These are phyloP conservation scores for Synchytrium microbalum DNA, from an alignment of 371 early-diverging fungal genomes.

Conservation along the genomic window DNA sequence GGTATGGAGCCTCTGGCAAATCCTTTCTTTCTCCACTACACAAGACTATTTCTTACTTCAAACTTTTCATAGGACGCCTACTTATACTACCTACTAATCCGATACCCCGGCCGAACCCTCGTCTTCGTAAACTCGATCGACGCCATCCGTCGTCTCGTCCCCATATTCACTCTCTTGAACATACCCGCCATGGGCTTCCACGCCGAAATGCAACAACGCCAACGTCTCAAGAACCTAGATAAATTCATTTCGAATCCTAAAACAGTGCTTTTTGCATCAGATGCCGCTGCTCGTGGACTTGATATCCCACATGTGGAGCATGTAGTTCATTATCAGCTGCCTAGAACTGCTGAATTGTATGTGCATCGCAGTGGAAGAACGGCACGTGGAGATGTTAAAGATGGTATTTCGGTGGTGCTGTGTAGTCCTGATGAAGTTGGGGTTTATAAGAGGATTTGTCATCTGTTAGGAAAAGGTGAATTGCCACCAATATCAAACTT, in stretches of 20 bases:
- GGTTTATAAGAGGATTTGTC: slow-evolving; percentile 68
- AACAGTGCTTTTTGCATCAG: slow-evolving; percentile 89
- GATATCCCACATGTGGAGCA: slow-evolving; percentile 89
- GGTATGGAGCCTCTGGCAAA: too few species aligned
- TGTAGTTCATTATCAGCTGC: slow-evolving; percentile 97
- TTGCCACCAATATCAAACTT: too few species aligned
- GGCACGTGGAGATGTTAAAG: slow-evolving; percentile 83
- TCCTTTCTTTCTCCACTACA: too few species aligned
- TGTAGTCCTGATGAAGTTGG: slow-evolving; percentile 76
- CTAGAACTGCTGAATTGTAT: slow-evolving; percentile 84
- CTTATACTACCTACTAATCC: slow-evolving; percentile 74
- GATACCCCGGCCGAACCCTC: slow-evolving; percentile 83
- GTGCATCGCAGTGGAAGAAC: slow-evolving; percentile 98
- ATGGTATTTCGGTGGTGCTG: slow-evolving; percentile 73
- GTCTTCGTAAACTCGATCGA: slow-evolving; percentile 94
- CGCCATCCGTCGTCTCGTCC: slow-evolving; percentile 75
- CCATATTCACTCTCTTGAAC: slow-evolving; percentile 64
- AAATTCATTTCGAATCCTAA: slow-evolving; percentile 45
- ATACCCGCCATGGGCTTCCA: slow-evolving; percentile 71
- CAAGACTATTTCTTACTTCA: too few species aligned
- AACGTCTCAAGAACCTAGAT: slow-evolving; percentile 63
- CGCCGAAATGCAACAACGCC: slow-evolving; percentile 74
- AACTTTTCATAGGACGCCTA: slow-evolving; percentile 58
- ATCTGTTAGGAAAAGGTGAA: slow-evolving; percentile 59
- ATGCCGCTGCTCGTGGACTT: slow-evolving; percentile 97